Percentiles rank a stretch among this genome's conserved stretches.
Evolutionary conservation across 139 green algal genomes (phyloP).

Genomic region (Auxenochlorella pyrenoidosa): DNA sequence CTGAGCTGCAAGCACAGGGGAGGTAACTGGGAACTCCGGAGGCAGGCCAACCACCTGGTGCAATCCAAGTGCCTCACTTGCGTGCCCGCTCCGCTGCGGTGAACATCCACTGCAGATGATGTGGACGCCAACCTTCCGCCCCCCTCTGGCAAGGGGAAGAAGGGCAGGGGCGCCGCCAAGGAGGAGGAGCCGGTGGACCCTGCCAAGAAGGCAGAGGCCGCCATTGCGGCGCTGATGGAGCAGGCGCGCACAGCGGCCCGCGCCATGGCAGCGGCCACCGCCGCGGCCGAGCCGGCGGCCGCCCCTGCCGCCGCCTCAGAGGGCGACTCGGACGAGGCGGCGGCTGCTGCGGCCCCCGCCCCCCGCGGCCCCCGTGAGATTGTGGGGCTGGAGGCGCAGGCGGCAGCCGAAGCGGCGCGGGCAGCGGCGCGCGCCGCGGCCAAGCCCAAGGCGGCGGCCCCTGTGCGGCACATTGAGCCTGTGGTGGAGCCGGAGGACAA

Average conservation of each 20-base stretch:
- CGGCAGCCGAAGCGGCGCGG: not conserved
- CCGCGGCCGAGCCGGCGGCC: not conserved
- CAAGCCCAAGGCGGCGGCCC: not conserved
- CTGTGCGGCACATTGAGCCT: not conserved
- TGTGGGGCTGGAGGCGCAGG: not conserved
- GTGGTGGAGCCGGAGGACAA: conserved; percentile 23
- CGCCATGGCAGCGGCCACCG: conserved; percentile 32
- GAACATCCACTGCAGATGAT: conserved; percentile 3
- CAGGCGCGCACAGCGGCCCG: conserved; percentile 23
- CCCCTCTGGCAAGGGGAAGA: conserved; percentile 14
- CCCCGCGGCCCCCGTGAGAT: not conserved
- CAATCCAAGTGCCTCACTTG: no score
- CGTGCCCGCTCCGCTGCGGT: not conserved
- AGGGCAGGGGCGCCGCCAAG: not conserved
- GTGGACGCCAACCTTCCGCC: conserved; percentile 8
- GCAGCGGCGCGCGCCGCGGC: not conserved
- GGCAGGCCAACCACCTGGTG: no score
- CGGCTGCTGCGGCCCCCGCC: not conserved
- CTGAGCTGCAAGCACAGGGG: no score
- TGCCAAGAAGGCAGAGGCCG: conserved; percentile 40
- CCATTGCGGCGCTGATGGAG: conserved; percentile 48
- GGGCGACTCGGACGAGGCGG: not conserved
- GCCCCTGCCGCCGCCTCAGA: not conserved
- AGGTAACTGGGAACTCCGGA: no score
- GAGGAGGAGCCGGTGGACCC: conserved; percentile 17